These are phyloP conservation scores for Vanrija sp. DNA, from an alignment of 1,284 basidiomycete species.

Conservation along the genomic window DNA sequence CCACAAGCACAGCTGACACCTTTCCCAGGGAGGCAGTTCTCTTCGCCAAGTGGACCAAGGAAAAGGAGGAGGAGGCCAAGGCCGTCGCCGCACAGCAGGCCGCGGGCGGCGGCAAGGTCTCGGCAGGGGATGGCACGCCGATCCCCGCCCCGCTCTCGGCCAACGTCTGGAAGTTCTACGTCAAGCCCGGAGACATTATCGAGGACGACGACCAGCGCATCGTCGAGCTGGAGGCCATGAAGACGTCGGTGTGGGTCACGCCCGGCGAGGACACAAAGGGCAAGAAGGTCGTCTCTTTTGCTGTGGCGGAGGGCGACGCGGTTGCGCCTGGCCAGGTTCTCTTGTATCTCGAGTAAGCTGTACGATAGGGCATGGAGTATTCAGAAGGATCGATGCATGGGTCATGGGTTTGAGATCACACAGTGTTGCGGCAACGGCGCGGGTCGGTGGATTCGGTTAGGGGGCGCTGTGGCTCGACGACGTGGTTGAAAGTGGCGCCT, in stretches of 20 bases:
- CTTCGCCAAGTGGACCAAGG: slow-evolving; percentile 14
- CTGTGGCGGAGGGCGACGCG: slow-evolving; percentile 23
- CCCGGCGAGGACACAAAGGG: slow-evolving; percentile 35
- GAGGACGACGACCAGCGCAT: slow-evolving; percentile 55
- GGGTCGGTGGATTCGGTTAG: too few species aligned
- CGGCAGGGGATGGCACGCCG: slow-evolving; percentile 1
- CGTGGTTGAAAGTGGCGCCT: too few species aligned
- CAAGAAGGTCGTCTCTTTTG: slow-evolving; percentile 26
- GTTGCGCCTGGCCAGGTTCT: slow-evolving; percentile 11
- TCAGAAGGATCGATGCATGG: background rate
- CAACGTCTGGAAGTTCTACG: slow-evolving; percentile 59
- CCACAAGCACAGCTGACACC: background rate
- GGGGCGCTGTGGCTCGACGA: too few species aligned
- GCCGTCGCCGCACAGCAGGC: background rate
- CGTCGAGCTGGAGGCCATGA: slow-evolving; percentile 66
- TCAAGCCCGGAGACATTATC: slow-evolving; percentile 53
- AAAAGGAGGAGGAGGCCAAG: slow-evolving; percentile 14
- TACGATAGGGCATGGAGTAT: background rate
- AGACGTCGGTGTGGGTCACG: slow-evolving; percentile 49
- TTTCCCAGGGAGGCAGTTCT: slow-evolving; percentile 26
- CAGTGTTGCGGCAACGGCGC: too few species aligned
- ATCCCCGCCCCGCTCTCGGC: slow-evolving; percentile 55
- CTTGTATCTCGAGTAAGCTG: slow-evolving; percentile 13
- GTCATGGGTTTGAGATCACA: too few species aligned
- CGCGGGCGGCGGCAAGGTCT: background rate